These are phyloP conservation scores for Colletotrichum sp. DNA, from an alignment of 2,329 filamentous ascomycete species.

Conservation along the genomic window DNA sequence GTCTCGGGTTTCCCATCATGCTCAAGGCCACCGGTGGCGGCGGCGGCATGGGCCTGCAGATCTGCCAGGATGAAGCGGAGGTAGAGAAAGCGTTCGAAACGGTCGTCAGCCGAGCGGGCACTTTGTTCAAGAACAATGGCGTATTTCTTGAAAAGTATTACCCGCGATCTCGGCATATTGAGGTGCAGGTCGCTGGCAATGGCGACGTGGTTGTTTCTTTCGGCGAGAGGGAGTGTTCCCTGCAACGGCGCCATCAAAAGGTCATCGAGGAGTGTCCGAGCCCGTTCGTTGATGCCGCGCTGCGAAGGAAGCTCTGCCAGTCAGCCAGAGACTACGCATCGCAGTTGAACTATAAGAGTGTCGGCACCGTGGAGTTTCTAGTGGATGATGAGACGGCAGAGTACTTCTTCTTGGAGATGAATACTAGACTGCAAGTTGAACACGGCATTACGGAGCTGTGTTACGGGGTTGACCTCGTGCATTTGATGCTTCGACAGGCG, in stretches of 20 bases:
- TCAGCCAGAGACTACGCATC: conserved; percentile 26
- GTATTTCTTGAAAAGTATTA: conserved; percentile 70
- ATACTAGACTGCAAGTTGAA: conserved; percentile 74
- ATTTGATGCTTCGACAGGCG: conserved; percentile 26
- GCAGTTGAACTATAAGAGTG: conserved; percentile 37
- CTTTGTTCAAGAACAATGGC: conserved; percentile 65
- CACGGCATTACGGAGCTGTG: conserved; percentile 56
- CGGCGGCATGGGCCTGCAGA: conserved; percentile 68
- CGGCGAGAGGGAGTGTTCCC: conserved; percentile 49
- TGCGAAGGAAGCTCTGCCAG: conserved; percentile 42
- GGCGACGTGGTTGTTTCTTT: conserved; percentile 37
- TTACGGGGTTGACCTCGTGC: neutral
- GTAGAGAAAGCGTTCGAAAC: conserved; percentile 56
- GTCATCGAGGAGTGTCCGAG: conserved; percentile 44
- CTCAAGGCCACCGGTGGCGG: conserved; percentile 68
- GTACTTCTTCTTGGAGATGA: conserved; percentile 44
- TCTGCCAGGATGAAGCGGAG: conserved; percentile 54
- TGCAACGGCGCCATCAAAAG: conserved; percentile 52
- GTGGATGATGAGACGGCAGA: conserved; percentile 31
- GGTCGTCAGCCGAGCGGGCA: conserved; percentile 60
- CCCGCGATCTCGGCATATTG: conserved; percentile 49
- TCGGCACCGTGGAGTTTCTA: conserved; percentile 46
- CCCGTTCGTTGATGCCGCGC: conserved; percentile 21
- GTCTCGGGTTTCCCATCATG: conserved; percentile 48
- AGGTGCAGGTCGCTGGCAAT: conserved; percentile 51